phyloP scores from a whole-genome alignment of 1,139 yeast species.

The Sugiyamaella japonica region DNA sequence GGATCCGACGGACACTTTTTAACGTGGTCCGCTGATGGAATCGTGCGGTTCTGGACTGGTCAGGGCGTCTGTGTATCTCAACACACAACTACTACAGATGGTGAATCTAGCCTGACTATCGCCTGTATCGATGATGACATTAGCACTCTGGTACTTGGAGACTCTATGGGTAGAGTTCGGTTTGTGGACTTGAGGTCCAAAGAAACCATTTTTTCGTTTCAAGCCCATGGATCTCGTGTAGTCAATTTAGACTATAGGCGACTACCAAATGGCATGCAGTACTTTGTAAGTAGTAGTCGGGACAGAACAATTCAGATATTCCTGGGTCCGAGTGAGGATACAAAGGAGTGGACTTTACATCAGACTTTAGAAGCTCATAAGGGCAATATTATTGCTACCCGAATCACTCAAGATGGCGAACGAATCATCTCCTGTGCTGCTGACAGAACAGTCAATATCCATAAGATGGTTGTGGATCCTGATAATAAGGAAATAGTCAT shows the following conservation, averaged over 20 bases:
- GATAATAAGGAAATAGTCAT: conserved; percentile 25
- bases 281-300: conserved; percentile 46
- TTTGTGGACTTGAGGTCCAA: conserved; percentile 9
- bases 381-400: conserved; percentile 51
- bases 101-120: conserved; percentile 21
- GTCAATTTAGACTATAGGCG: conserved; percentile 30
- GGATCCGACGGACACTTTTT: conserved; percentile 24
- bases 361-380: conserved; percentile 61
- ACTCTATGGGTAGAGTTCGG: conserved; percentile 27
- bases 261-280: conserved; percentile 17
- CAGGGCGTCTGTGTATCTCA: conserved; percentile 25
- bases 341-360: conserved; percentile 48
- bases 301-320: conserved; percentile 65
- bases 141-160: conserved; percentile 27
- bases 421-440: conserved; percentile 55
- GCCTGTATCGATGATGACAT: conserved; percentile 19
- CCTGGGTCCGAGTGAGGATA: conserved; percentile 21
- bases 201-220: conserved; percentile 17
- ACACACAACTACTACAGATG: conserved; percentile 1
- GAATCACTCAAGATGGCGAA: conserved; percentile 35
- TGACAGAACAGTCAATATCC: conserved; percentile 59
- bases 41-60: conserved; percentile 28
- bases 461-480: conserved; percentile 41
- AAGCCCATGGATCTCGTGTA: conserved; percentile 36
- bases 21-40: conserved; percentile 36